These are phyloP conservation scores for Umbelopsis sp. DNA, from an alignment of 192 early-diverging fungal genomes.

Conservation along the genomic window DNA sequence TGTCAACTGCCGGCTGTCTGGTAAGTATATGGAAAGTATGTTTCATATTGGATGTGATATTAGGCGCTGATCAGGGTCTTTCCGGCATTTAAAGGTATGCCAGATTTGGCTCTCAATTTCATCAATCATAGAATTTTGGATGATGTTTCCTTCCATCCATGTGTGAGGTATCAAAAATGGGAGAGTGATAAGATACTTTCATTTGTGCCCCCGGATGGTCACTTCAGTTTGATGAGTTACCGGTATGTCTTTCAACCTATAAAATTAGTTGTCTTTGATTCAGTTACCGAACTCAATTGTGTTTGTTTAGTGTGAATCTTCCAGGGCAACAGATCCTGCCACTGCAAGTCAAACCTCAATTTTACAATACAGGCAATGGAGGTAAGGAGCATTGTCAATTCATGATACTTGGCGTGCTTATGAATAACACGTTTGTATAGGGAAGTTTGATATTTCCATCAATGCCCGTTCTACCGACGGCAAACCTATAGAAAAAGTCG, in stretches of 20 bases:
- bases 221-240: slow-evolving; percentile 88
- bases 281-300: background rate
- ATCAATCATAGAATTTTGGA: slow-evolving; percentile 73
- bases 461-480: slow-evolving; percentile 63
- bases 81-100: slow-evolving; percentile 69
- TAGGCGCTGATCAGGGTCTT: background rate
- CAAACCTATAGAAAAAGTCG: slow-evolving; percentile 68
- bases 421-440: slow-evolving; percentile 27
- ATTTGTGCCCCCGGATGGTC: slow-evolving; percentile 94
- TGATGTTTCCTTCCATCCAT: slow-evolving; percentile 88
- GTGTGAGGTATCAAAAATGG: slow-evolving; percentile 82
- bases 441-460: slow-evolving; percentile 73
- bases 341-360: slow-evolving; percentile 63
- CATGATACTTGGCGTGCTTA: background rate
- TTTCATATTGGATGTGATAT: background rate
- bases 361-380: slow-evolving; percentile 57
- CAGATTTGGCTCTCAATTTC: slow-evolving; percentile 80
- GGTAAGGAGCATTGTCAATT: slow-evolving; percentile 34
- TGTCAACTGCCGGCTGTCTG: slow-evolving; percentile 79
- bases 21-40: slow-evolving; percentile 32
- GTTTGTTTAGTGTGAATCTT: slow-evolving; percentile 54
- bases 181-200: slow-evolving; percentile 78
- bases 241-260: slow-evolving; percentile 34
- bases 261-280: background rate
- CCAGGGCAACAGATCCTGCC: slow-evolving; percentile 60